Percentiles rank a stretch among this genome's conserved stretches.
Conservation (phyloP, 176 grass and related monocot genomes). For the Alopecurus myosuroides region DNA sequence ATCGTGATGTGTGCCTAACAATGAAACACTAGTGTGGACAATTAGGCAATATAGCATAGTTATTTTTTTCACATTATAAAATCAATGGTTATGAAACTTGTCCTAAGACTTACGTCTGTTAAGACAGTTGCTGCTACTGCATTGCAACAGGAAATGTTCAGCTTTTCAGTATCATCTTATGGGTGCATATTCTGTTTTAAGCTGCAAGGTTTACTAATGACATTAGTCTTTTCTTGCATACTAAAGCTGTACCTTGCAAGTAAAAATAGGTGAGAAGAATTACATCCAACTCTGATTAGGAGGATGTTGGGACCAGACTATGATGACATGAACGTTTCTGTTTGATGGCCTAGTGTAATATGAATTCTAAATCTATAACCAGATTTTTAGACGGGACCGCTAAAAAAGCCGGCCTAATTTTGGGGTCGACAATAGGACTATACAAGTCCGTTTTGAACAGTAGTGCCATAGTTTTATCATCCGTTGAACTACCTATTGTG, state of each 20-base stretch:
- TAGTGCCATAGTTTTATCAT: neutral
- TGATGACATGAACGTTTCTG: neutral
- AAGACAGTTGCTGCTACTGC: neutral
- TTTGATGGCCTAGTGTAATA: neutral
- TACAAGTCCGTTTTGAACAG: neutral
- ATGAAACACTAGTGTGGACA: neutral
- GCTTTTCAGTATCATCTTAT: neutral
- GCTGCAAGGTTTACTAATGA: neutral
- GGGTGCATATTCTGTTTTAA: neutral
- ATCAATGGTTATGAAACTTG: neutral
- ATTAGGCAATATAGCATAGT: neutral
- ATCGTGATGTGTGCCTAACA: neutral
- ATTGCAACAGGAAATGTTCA: neutral
- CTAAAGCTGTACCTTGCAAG: neutral
- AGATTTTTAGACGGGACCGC: neutral
- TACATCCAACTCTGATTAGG: neutral
- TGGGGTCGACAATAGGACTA: neutral
- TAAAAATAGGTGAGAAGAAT: neutral
- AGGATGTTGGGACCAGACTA: constrained; percentile 7
- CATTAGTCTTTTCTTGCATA: neutral
- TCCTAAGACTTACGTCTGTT: neutral
- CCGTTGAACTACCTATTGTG: neutral
- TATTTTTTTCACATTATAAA: neutral
- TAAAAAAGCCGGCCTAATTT: neutral
- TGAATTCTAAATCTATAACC: neutral